phyloP scores from a whole-genome alignment of 805 yeast genomes.

The Monosporozyma yasuniensis region DNA sequence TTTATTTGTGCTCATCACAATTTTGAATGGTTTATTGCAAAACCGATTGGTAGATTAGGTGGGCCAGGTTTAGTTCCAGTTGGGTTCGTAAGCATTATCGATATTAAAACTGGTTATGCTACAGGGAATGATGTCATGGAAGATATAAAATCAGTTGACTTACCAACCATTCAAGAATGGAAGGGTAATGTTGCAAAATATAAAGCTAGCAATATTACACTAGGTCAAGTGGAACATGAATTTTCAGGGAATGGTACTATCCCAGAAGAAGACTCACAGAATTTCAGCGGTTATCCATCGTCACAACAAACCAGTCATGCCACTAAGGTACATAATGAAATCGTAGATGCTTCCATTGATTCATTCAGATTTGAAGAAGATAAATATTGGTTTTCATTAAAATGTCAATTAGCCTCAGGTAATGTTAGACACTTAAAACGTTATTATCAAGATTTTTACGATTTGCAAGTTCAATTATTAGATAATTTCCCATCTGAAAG shows the following conservation, averaged over 20 bases:
- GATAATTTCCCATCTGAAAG: slow-evolving; percentile 88
- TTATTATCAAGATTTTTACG: slow-evolving; percentile 92
- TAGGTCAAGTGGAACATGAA: slow-evolving; percentile 46
- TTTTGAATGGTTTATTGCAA: slow-evolving; percentile 96
- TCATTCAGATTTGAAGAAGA: slow-evolving; percentile 74
- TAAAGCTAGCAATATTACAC: slow-evolving; percentile 78
- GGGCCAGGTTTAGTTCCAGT: slow-evolving; percentile 97
- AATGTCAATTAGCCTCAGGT: slow-evolving; percentile 62
- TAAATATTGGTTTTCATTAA: slow-evolving; percentile 78
- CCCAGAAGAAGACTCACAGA: not conserved
- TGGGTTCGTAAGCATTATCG: slow-evolving; percentile 77
- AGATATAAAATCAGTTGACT: slow-evolving; percentile 54
- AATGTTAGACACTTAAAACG: slow-evolving; percentile 64
- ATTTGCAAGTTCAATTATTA: slow-evolving; percentile 74
- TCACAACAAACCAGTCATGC: not conserved
- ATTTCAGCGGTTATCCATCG: not conserved
- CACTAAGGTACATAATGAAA: slow-evolving; percentile 7
- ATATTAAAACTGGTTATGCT: slow-evolving; percentile 55
- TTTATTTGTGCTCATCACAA: slow-evolving; percentile 94
- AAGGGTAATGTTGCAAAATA: slow-evolving; percentile 82
- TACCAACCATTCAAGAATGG: slow-evolving; percentile 96
- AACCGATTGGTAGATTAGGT: slow-evolving; percentile 88
- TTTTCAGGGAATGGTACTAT: not conserved
- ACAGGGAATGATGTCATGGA: slow-evolving; percentile 45
- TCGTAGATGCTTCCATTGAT: slow-evolving; percentile 57